Conservation (phyloP, 2,329 filamentous ascomycete species). For the Thermoascus crustaceus region DNA sequence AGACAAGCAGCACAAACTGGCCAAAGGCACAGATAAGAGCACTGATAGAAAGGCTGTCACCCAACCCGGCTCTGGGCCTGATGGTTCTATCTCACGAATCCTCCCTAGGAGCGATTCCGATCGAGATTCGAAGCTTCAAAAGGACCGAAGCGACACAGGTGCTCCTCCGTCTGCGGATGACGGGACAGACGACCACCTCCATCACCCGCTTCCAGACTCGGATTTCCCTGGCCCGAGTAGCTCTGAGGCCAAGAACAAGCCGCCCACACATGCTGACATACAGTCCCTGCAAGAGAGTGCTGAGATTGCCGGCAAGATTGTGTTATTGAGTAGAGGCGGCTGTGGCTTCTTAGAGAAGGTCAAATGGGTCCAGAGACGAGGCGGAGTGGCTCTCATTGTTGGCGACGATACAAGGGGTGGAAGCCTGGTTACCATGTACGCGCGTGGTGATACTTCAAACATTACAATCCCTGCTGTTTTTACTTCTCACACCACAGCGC, state of each 20-base stretch:
- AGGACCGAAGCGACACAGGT: conserved; percentile 10
- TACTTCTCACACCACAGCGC: conserved; percentile 88
- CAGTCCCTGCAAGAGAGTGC: conserved; percentile 84
- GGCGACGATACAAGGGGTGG: conserved; percentile 88
- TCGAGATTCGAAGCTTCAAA: conserved; percentile 14
- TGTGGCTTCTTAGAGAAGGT: conserved; percentile 97
- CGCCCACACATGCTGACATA: conserved; percentile 68
- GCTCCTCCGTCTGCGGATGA: conserved; percentile 46
- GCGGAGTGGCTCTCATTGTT: conserved; percentile 82
- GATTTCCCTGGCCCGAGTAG: conserved; percentile 27
- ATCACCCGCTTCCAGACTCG: conserved; percentile 47
- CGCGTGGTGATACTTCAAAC: conserved; percentile 91
- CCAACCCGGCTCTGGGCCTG: neutral
- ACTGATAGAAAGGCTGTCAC: conserved; percentile 14
- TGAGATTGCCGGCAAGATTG: conserved; percentile 88
- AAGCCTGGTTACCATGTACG: conserved; percentile 93
- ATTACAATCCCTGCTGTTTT: conserved; percentile 91
- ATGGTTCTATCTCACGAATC: conserved; percentile 9
- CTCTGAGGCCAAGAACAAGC: conserved; percentile 25
- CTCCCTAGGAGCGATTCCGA: conserved; percentile 17
- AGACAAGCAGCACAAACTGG: conserved; percentile 33
- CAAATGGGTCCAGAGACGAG: conserved; percentile 89
- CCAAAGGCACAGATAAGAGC: conserved; percentile 12
- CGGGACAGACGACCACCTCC: conserved; percentile 77
- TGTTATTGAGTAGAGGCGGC: conserved; percentile 81